A percentile compares a stretch with the other conserved stretches of the same genome.
These are phyloP conservation scores for Pythium volutum DNA, from an alignment of 352 stramenopile genomes.

Conservation along the genomic window DNA sequence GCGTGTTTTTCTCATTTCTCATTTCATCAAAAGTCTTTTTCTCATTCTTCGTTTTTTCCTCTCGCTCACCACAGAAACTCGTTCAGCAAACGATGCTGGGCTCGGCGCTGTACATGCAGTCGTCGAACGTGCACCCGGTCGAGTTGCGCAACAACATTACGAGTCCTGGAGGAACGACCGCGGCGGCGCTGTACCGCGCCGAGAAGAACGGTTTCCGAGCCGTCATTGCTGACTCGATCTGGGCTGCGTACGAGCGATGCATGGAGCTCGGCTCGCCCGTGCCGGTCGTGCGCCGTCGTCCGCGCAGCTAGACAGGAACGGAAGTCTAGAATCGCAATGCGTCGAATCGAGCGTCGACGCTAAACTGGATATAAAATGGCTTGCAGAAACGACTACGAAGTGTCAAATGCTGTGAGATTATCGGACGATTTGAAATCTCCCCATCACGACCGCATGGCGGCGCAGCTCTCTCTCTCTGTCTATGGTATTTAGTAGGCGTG, in stretches of 20 bases:
- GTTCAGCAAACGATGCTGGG: slow-evolving; percentile 94
- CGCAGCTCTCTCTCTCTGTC: too few species aligned
- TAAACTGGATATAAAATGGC: too few species aligned
- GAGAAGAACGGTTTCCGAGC: slow-evolving; percentile 95
- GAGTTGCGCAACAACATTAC: slow-evolving; percentile 95
- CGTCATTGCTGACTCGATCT: slow-evolving; percentile 93
- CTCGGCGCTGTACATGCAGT: slow-evolving; percentile 92
- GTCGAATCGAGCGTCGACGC: too few species aligned
- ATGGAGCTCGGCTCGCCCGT: slow-evolving; percentile 91
- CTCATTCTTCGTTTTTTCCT: neutral
- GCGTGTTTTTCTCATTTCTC: slow-evolving; percentile 2
- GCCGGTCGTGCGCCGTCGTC: slow-evolving; percentile 60
- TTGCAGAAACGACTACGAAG: too few species aligned
- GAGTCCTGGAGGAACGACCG: slow-evolving; percentile 92
- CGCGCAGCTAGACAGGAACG: slow-evolving; percentile 26
- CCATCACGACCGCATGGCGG: too few species aligned
- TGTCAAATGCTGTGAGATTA: too few species aligned
- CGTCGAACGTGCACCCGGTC: slow-evolving; percentile 88
- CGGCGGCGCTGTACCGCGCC: slow-evolving; percentile 92
- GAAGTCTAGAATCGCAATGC: too few species aligned
- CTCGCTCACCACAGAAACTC: slow-evolving; percentile 74
- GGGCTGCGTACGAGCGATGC: slow-evolving; percentile 93
- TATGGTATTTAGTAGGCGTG: too few species aligned
- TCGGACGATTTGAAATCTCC: too few species aligned
- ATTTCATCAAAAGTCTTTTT: too few species aligned